Evolutionary conservation across 495 filamentous ascomycete genomes (phyloP).

Genomic region (Penicillium psychrofluorescens): DNA sequence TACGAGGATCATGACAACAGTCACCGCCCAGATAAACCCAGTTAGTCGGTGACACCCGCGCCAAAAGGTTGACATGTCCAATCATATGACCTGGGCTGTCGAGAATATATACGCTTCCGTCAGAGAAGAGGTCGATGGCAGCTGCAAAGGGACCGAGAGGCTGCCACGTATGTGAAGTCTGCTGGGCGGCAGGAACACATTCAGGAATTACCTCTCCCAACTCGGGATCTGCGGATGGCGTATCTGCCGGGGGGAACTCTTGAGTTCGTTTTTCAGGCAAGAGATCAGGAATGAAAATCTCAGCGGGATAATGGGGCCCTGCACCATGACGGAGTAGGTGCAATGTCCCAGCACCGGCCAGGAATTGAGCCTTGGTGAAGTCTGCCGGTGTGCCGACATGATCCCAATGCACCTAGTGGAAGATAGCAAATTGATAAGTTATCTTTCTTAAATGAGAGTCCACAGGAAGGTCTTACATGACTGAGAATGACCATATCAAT

Average conservation of each 20-base stretch:
- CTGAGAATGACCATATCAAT: constrained; percentile 33
- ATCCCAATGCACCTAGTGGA: constrained; percentile 29
- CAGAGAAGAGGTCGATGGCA: constrained; percentile 35
- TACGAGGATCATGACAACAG: constrained; percentile 38
- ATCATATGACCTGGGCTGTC: constrained; percentile 40
- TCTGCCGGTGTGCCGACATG: constrained; percentile 33
- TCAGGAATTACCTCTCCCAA: too few relatives aligned
- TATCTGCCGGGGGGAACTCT: too few relatives aligned
- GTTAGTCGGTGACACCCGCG: constrained; percentile 8
- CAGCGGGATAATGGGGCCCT: neutral
- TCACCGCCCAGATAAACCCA: constrained; percentile 41
- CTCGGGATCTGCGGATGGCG: too few relatives aligned
- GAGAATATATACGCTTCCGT: constrained; percentile 30
- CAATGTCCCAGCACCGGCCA: constrained; percentile 29
- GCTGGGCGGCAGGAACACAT: too few relatives aligned
- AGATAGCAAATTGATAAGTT: too few relatives aligned
- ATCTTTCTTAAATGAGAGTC: too few relatives aligned
- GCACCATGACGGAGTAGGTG: constrained; percentile 17
- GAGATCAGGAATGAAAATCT: too few relatives aligned
- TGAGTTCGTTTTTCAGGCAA: too few relatives aligned
- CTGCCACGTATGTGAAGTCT: constrained; percentile 9
- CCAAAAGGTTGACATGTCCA: constrained; percentile 42
- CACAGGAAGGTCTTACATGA: constrained; percentile 7
- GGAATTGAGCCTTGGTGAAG: constrained; percentile 23
- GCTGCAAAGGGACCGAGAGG: constrained; percentile 28